Conservation (phyloP, 495 filamentous ascomycete species). For the Xylaria scruposa region DNA sequence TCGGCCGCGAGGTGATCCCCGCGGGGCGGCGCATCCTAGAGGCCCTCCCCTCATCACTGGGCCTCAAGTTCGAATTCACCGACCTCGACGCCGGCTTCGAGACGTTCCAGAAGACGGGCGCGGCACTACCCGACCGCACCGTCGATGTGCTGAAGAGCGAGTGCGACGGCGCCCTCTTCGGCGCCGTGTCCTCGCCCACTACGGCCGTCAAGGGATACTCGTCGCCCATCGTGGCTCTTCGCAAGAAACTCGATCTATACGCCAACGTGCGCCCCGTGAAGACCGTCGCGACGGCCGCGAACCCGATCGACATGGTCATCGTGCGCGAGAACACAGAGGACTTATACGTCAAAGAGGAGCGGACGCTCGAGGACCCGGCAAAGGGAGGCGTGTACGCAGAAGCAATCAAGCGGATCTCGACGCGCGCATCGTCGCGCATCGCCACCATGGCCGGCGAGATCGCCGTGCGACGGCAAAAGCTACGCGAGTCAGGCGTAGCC, state of each 20-base stretch:
- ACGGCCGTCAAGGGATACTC: slow-evolving; percentile 92
- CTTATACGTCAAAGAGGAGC: slow-evolving; percentile 97
- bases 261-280: slow-evolving; percentile 98
- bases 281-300: slow-evolving; percentile 65
- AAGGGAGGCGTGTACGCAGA: slow-evolving; percentile 82
- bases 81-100: slow-evolving; percentile 92
- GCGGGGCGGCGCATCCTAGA: slow-evolving; percentile 90
- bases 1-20: slow-evolving; percentile 97
- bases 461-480: slow-evolving; percentile 81
- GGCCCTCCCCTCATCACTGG: slow-evolving; percentile 79
- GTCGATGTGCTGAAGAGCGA: slow-evolving; percentile 83
- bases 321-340: slow-evolving; percentile 99
- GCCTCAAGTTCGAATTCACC: slow-evolving; percentile 91
- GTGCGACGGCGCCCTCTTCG: slow-evolving; percentile 96
- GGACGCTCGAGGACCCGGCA: slow-evolving; percentile 70
- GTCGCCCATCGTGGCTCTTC: slow-evolving; percentile 94
- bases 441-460: slow-evolving; percentile 94
- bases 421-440: slow-evolving; percentile 81
- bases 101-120: slow-evolving; percentile 87
- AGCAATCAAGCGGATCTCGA: slow-evolving; percentile 95
- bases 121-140: slow-evolving; percentile 87
- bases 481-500: slow-evolving; percentile 59
- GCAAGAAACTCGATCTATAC: slow-evolving; percentile 93
- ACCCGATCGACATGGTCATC: slow-evolving; percentile 93
- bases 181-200: slow-evolving; percentile 91